A percentile compares a stretch with the other conserved stretches of the same genome.
Evolutionary conservation across 2,329 filamentous ascomycete genomes (phyloP).

Genomic region (Neofusicoccum parvum): DNA sequence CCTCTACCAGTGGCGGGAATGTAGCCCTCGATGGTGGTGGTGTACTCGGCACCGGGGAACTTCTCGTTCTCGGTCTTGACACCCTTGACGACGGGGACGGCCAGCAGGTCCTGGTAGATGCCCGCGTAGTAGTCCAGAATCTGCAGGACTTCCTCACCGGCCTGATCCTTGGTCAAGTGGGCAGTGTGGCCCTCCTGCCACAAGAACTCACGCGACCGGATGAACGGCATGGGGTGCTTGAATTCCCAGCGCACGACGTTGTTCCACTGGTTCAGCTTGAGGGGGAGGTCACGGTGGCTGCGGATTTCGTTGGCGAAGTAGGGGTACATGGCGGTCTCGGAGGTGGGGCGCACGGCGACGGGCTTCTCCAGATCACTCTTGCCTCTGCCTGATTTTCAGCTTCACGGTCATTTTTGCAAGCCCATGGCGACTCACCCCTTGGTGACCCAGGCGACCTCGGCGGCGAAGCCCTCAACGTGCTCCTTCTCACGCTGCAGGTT

Average conservation of each 20-base stretch:
- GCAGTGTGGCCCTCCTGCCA: conserved; percentile 98
- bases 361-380: conserved; percentile 88
- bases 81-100: conserved; percentile 91
- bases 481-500: conserved; percentile 87
- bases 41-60: conserved; percentile 95
- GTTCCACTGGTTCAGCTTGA: conserved; percentile 98
- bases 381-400: conserved; percentile 58
- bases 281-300: conserved; percentile 89
- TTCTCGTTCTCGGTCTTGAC: conserved; percentile 97
- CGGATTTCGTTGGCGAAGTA: conserved; percentile 98
- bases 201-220: conserved; percentile 90
- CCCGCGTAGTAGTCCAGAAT: conserved; percentile 92
- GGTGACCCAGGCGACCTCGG: conserved; percentile 86
- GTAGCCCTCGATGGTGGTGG: conserved; percentile 94
- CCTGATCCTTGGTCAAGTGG: conserved; percentile 80
- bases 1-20: conserved; percentile 94
- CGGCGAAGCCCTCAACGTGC: conserved; percentile 96
- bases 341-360: conserved; percentile 69
- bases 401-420: conserved; percentile 7
- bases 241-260: conserved; percentile 95
- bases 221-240: conserved; percentile 84
- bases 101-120: conserved; percentile 90
- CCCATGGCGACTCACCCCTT: conserved; percentile 16
- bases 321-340: conserved; percentile 86
- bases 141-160: conserved; percentile 82